phyloP scores from a whole-genome alignment of 2,329 filamentous ascomycete genomes.

The Diaporthe ilicicola region DNA sequence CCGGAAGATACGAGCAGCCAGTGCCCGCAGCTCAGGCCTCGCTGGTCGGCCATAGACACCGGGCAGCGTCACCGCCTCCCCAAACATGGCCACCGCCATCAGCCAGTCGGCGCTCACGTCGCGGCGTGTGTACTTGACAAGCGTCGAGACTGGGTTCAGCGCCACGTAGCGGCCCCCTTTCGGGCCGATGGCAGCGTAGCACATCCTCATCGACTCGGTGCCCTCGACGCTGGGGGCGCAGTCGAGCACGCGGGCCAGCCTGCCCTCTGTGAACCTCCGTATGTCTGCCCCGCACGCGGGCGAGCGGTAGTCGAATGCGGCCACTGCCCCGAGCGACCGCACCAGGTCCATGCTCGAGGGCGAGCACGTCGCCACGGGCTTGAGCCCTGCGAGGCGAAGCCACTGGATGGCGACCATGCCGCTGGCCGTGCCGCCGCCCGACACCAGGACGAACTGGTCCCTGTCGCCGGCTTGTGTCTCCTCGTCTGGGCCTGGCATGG shows the following conservation, averaged over 20 bases:
- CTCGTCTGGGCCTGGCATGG: too few relatives aligned
- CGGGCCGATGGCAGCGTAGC: conserved; percentile 4
- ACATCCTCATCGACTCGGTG: conserved; percentile 15
- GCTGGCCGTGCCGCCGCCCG: conserved; percentile 16
- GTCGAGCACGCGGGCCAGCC: too few relatives aligned
- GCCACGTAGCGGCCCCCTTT: background rate
- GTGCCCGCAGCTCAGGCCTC: background rate
- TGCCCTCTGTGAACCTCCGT: too few relatives aligned
- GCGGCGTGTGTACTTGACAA: background rate
- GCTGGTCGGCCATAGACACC: conserved; percentile 17
- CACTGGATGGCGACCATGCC: conserved; percentile 17
- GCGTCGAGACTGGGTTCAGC: background rate
- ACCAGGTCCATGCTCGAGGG: conserved; percentile 57
- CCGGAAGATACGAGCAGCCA: background rate
- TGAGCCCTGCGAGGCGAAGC: conserved; percentile 7
- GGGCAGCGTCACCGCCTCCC: background rate
- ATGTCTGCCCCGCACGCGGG: too few relatives aligned
- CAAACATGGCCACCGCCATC: background rate
- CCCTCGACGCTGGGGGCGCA: too few relatives aligned
- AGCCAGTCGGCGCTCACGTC: conserved; percentile 7
- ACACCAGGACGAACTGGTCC: too few relatives aligned
- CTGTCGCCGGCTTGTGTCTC: too few relatives aligned
- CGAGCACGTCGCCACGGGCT: conserved; percentile 40
- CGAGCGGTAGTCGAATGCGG: conserved; percentile 62
- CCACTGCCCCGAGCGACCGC: conserved; percentile 54